Conservation (phyloP, 1,284 basidiomycete species). For the Austroboletus niveus region DNA sequence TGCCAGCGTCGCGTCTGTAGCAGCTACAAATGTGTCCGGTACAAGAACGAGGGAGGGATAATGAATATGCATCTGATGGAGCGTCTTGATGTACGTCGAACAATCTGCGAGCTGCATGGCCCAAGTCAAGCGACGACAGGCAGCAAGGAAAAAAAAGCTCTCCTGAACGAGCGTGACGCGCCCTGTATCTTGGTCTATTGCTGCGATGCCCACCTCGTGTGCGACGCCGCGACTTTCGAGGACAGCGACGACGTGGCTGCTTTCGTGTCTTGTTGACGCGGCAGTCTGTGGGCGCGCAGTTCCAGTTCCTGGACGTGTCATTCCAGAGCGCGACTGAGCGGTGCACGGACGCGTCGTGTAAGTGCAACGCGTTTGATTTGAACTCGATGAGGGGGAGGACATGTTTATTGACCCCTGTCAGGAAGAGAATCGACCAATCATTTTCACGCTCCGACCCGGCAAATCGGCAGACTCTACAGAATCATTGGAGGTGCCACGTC, state of each 20-base stretch:
- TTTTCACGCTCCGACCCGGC: too few species aligned
- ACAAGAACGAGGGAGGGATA: conserved; percentile 71
- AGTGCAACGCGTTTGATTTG: conserved; percentile 16
- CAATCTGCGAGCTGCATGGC: conserved; percentile 68
- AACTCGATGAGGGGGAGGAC: conserved; percentile 13
- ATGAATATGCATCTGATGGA: conserved; percentile 83
- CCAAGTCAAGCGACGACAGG: conserved; percentile 1
- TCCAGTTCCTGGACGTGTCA: conserved; percentile 51
- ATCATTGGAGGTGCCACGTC: too few species aligned
- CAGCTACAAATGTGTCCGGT: conserved; percentile 72
- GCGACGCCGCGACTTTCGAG: conserved; percentile 74
- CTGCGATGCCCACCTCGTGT: conserved; percentile 82
- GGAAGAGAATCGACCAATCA: too few species aligned
- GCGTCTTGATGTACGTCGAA: conserved; percentile 81
- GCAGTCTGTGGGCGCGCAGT: conserved; percentile 61
- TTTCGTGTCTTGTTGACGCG: conserved; percentile 55
- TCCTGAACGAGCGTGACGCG: conserved; percentile 73
- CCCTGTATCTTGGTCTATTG: conserved; percentile 79
- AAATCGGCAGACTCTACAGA: too few species aligned
- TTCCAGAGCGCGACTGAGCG: conserved; percentile 46
- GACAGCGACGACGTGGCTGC: conserved; percentile 62
- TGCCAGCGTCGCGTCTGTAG: conserved; percentile 44
- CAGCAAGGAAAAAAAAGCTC: conserved; percentile 3
- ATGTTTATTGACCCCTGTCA: not conserved
- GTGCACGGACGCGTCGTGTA: conserved; percentile 37